Evolutionary conservation across 768 basidiomycete species (phyloP), one percentile per base, ranked within the genome.

Genomic region (Mycena olivaceomarginata): DNA sequence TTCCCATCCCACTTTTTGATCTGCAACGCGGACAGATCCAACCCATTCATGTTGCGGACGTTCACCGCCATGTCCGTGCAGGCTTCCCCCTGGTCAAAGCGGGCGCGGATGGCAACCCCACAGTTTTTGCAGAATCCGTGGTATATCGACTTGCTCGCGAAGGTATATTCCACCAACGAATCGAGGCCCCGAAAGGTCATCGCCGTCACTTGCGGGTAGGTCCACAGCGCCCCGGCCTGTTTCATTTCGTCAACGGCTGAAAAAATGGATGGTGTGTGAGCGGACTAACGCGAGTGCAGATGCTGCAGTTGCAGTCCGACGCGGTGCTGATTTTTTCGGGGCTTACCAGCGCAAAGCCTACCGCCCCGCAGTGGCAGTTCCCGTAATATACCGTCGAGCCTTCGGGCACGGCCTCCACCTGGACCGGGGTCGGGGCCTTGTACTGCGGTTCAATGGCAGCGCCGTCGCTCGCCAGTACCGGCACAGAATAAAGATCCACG

Each of bases 351-450:
- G 64, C 18, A 25, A 62, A 78, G 20, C 39, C 53, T 12, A 78
- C 73, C 7, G 77, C 77, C 9, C 77, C 77, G 60, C 77, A 78
- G 40, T 78, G 77, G 73, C 77, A 78, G 64, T 46, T 74, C 9
- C 77, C 77, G 10, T 62, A 18, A 22, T 75, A 74, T 4, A 60
- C 56, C 2, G 41, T 67, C 59, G 66, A 37, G 9, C 72, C 77
- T 18, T 76, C 69, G 45, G 69, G 40, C 13, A 72, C 51, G 9
- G 65, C 2, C 0, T 40, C 76, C 7, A 40, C 31, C 12, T n/a
- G 40, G 12, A 73, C 43, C n/a, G 22, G 76, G 37, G 51, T 41
- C n/a, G 76, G 76, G 25, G n/a, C 13, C 31, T 72, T 22, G 15
- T 77, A 77, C 18, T 8, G 60, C 1, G 59, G 43, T 2, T 51